phyloP scores from a whole-genome alignment of 805 yeast genomes.

The Ogataea trehaloabstinens region DNA sequence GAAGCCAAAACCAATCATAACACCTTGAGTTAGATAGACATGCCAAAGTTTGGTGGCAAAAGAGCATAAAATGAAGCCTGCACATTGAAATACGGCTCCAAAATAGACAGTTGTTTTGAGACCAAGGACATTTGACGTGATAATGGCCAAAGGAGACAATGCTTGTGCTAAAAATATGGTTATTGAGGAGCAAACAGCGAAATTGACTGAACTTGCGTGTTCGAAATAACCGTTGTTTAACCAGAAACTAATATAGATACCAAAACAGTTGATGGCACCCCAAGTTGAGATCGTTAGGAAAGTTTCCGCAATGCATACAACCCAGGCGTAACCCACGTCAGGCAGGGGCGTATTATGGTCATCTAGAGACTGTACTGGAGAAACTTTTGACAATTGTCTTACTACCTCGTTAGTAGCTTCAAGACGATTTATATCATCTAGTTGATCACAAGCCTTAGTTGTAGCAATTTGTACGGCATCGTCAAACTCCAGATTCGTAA shows the following conservation, averaged over 20 bases:
- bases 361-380: neutral
- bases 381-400: neutral
- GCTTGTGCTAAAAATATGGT: slow-evolving; percentile 20
- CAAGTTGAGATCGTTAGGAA: slow-evolving; percentile 51
- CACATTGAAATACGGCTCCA: slow-evolving; percentile 43
- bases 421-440: slow-evolving; percentile 2
- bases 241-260: slow-evolving; percentile 56
- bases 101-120: slow-evolving; percentile 21
- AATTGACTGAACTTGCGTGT: slow-evolving; percentile 54
- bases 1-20: slow-evolving; percentile 49
- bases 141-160: slow-evolving; percentile 21
- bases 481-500: slow-evolving; percentile 20
- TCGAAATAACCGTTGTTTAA: slow-evolving; percentile 43
- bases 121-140: slow-evolving; percentile 18
- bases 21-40: slow-evolving; percentile 51
- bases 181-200: slow-evolving; percentile 58
- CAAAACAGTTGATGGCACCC: slow-evolving; percentile 65
- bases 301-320: slow-evolving; percentile 39
- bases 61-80: slow-evolving; percentile 51
- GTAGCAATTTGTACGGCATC: slow-evolving; percentile 24
- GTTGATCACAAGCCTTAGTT: slow-evolving; percentile 1
- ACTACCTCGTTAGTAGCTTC: neutral
- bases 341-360: slow-evolving; percentile 36
- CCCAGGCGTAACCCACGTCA: slow-evolving; percentile 66
- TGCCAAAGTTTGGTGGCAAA: slow-evolving; percentile 50